Base-by-base conservation (phyloP, 2,329 filamentous ascomycete species). In the Exophiala dermatitidis region DNA sequence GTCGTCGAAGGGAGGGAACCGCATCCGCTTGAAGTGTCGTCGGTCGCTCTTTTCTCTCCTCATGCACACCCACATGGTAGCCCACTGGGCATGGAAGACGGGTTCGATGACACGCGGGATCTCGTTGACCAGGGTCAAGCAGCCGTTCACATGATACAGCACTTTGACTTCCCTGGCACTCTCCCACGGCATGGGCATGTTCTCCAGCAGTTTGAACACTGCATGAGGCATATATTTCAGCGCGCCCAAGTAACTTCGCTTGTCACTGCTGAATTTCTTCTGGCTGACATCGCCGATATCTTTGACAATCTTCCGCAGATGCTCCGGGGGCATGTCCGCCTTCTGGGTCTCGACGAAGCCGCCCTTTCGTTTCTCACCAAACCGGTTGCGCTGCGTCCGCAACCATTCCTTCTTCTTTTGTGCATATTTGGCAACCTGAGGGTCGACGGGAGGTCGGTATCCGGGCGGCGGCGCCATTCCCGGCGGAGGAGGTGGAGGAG, bases 111-210 rank as follows among this genome's bases (percentile, higher is more conserved):
- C 94, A 64, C 94, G 82, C 9, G 94, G 93, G 4, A 85, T 89
- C 74, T 98, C 93, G 69, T 98, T 98, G 65, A 98, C 94, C 52
- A 98, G 74, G 1, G 93, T 98, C 72, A 98, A 72, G 67, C 94
- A 98, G 31, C 93, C 93, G 66, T 98, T 98, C 65, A 97, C 90
- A 67, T 98, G 93, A 70, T 98, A 98, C 8, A 98, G 77, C 30
- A 98, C 93, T 73, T 97, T 97, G 58, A 98, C 94, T 67, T 98
- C 93, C 59, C 90, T 83, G 29, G 89, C 84, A 53, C 90, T 93
- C 74, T 98, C 93, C 93, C 93, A 98, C 0, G 93, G 93, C 93
- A 98, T 98, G 3, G 93, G 93, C 93, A 98, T 98, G 66, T 98
- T 98, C 75, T 98, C 93, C 52, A 98, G 72, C 28, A 98, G 79